Evolutionary conservation across 352 stramenopile genomes (phyloP).

Genomic region (Thalassiosira livingstoniorum): DNA sequence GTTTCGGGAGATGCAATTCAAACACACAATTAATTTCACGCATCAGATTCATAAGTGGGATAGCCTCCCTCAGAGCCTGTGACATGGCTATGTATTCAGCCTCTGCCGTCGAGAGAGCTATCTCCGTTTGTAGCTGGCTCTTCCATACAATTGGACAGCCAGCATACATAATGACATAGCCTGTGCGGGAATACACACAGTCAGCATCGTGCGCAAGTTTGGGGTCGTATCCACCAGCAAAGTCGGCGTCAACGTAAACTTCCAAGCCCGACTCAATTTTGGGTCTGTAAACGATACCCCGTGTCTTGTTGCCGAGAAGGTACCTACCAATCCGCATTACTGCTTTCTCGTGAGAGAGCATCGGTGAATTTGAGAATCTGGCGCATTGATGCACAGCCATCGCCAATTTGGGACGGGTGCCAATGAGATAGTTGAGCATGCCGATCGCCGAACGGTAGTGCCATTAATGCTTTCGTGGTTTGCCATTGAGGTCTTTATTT

Average conservation of each 20-base stretch:
- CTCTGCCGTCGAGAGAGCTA: constrained; percentile 46
- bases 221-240: constrained; percentile 53
- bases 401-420: constrained; percentile 55
- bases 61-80: constrained; percentile 20
- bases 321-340: constrained; percentile 63
- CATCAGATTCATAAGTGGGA: constrained; percentile 34
- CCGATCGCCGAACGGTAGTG: constrained; percentile 47
- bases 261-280: constrained; percentile 43
- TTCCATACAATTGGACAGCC: constrained; percentile 36
- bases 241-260: constrained; percentile 61
- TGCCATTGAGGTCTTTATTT: constrained; percentile 39
- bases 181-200: constrained; percentile 22
- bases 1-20: not conserved
- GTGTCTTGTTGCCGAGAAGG: constrained; percentile 46
- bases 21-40: constrained; percentile 25
- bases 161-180: constrained; percentile 37
- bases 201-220: constrained; percentile 1
- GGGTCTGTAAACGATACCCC: constrained; percentile 50
- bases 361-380: constrained; percentile 41
- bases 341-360: constrained; percentile 47
- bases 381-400: constrained; percentile 66
- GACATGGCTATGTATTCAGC: constrained; percentile 61
- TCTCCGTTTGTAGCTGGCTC: constrained; percentile 44
- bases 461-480: constrained; percentile 7
- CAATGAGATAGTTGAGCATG: constrained; percentile 64